Evolutionary conservation across 2,329 filamentous ascomycete genomes (phyloP).

Genomic region (Capronia epimyces): DNA sequence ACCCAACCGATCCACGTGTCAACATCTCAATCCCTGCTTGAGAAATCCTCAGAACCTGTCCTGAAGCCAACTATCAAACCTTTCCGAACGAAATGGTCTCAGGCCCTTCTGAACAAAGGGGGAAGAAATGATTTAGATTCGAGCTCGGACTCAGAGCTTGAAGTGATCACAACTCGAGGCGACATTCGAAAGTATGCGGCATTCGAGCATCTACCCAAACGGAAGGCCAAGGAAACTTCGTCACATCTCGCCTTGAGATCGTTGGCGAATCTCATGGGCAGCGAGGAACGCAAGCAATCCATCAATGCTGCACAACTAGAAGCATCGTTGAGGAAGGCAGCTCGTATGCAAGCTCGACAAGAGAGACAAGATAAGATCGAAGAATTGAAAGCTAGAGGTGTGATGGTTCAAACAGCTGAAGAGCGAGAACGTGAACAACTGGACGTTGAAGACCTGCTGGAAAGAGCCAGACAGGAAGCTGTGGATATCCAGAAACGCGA

Average conservation of each 20-base stretch:
- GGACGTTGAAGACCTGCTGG: conserved; percentile 80
- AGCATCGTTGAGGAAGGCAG: conserved; percentile 61
- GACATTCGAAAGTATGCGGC: conserved; percentile 49
- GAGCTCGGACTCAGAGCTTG: conserved; percentile 52
- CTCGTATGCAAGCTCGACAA: conserved; percentile 70
- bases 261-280: conserved; percentile 66
- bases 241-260: conserved; percentile 65
- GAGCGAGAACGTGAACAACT: conserved; percentile 77
- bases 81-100: background rate
- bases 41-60: conserved; percentile 1
- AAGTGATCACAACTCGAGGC: conserved; percentile 51
- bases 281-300: conserved; percentile 42
- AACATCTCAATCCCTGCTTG: background rate
- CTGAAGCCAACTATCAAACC: conserved; percentile 14
- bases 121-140: conserved; percentile 30
- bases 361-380: conserved; percentile 74
- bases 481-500: conserved; percentile 73
- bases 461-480: conserved; percentile 75
- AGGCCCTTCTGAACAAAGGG: background rate
- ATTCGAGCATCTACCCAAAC: conserved; percentile 63
- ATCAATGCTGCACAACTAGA: conserved; percentile 70
- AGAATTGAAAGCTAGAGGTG: conserved; percentile 69
- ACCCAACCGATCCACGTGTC: background rate
- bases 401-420: conserved; percentile 76
- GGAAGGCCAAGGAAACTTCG: conserved; percentile 57